These are phyloP conservation scores for Corymbia maculata DNA, from an alignment of 345 rosid genomes.

Conservation along the genomic window DNA sequence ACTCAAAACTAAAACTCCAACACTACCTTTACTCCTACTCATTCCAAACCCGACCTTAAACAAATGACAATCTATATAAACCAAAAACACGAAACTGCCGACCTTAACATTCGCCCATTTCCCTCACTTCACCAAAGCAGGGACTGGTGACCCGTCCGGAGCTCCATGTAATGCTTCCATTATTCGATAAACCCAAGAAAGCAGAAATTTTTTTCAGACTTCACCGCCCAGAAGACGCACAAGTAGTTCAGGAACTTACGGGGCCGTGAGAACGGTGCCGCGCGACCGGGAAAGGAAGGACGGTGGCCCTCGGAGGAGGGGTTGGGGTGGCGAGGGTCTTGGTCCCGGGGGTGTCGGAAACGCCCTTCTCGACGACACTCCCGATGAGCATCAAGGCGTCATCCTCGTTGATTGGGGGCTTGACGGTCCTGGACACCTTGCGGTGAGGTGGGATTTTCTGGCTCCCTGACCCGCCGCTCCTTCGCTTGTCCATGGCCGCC, in stretches of 20 bases:
- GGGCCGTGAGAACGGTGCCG: conserved; percentile 94
- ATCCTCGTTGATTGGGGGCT: conserved; percentile 11
- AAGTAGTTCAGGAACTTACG: conserved; percentile 22
- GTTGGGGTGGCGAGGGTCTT: conserved; percentile 12
- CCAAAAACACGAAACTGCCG: not conserved
- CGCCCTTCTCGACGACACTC: conserved; percentile 63
- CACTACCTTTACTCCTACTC: not conserved
- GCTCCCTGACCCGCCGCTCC: not conserved
- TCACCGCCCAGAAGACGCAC: not conserved
- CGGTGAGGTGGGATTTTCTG: not conserved
- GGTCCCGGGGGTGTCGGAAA: conserved; percentile 12
- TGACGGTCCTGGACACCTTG: conserved; percentile 5
- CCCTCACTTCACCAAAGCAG: not conserved
- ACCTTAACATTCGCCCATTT: not conserved
- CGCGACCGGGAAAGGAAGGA: conserved; percentile 76
- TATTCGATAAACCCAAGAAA: not conserved
- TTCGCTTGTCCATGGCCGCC: conserved; percentile 10
- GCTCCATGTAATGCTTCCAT: not conserved
- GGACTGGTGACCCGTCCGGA: not conserved
- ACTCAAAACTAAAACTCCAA: not conserved
- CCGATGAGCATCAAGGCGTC: conserved; percentile 40
- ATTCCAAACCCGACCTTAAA: not conserved
- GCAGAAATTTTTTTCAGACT: not conserved
- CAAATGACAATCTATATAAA: not conserved
- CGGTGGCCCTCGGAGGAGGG: conserved; percentile 46